phyloP scores from a whole-genome alignment of 2,329 filamentous ascomycete species.

The Plenodomus biglobosus region DNA sequence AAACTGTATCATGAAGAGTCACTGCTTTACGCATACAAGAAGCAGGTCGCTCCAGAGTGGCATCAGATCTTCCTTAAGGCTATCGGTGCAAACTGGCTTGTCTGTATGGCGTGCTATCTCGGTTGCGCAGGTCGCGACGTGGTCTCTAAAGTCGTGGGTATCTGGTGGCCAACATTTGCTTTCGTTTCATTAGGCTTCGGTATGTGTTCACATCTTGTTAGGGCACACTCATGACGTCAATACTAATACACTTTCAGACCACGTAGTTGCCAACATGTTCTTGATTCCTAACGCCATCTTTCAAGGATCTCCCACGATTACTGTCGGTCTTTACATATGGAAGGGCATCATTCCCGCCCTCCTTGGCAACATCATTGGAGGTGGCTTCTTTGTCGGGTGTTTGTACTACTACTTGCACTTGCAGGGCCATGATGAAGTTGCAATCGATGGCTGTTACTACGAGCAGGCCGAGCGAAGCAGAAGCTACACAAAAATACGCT shows the following conservation, averaged over 20 bases:
- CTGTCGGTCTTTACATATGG: slow-evolving; percentile 32
- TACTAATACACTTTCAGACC: slow-evolving; percentile 10
- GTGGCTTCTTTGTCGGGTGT: slow-evolving; percentile 8
- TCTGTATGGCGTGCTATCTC: slow-evolving; percentile 25
- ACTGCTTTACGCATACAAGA: slow-evolving; percentile 17
- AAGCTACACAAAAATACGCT: neutral
- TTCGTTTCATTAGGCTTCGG: slow-evolving; percentile 28
- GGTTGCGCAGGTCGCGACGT: slow-evolving; percentile 24
- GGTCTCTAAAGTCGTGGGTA: slow-evolving; percentile 27
- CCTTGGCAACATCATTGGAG: slow-evolving; percentile 27
- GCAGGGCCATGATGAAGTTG: slow-evolving; percentile 2
- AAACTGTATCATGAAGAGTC: slow-evolving; percentile 18
- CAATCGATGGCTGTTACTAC: slow-evolving; percentile 5
- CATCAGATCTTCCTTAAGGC: slow-evolving; percentile 23
- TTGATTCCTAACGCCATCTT: slow-evolving; percentile 32
- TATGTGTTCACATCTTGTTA: neutral
- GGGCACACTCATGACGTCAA: neutral
- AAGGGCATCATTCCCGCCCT: slow-evolving; percentile 30
- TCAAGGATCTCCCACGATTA: slow-evolving; percentile 18
- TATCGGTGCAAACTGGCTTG: slow-evolving; percentile 28
- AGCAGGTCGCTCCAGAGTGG: slow-evolving; percentile 19
- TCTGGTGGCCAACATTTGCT: slow-evolving; percentile 31
- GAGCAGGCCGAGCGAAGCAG: neutral
- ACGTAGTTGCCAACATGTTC: slow-evolving; percentile 36
- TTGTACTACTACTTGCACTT: slow-evolving; percentile 8